A percentile compares a stretch with the other conserved stretches of the same genome.
phyloP scores from a whole-genome alignment of 1,284 basidiomycete species.

The Chalciporus sp. region DNA sequence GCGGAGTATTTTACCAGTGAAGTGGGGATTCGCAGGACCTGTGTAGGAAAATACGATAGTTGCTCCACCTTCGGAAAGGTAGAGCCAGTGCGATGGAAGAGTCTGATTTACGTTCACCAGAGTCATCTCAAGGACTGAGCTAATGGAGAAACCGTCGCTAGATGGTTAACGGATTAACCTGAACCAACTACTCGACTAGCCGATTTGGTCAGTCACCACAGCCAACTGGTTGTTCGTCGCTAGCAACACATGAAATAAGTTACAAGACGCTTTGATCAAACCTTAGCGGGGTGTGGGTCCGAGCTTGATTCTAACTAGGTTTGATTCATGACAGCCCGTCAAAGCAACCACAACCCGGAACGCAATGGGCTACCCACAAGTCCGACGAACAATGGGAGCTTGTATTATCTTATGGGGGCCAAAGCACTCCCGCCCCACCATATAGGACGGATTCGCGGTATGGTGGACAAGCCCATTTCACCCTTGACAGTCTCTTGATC shows the following conservation, averaged over 20 bases:
- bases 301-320: slow-evolving; percentile 7
- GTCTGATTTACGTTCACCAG: slow-evolving; percentile 38
- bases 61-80: slow-evolving; percentile 88
- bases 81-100: slow-evolving; percentile 69
- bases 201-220: background rate
- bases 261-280: background rate
- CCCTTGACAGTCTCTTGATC: background rate
- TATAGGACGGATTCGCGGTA: background rate
- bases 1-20: slow-evolving; percentile 70
- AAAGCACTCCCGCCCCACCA: background rate
- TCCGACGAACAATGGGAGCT: slow-evolving; percentile 24
- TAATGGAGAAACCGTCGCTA: too few species aligned
- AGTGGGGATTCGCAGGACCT: slow-evolving; percentile 52
- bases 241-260: too few species aligned
- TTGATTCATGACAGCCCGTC: background rate
- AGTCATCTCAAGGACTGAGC: slow-evolving; percentile 12
- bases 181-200: too few species aligned
- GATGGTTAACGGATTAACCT: too few species aligned
- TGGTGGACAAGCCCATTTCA: background rate
- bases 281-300: background rate
- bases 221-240: too few species aligned
- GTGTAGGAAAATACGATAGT: slow-evolving; percentile 84
- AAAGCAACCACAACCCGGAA: background rate
- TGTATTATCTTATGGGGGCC: background rate
- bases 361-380: slow-evolving; percentile 1